A percentile compares a stretch with the other conserved stretches of the same genome.
phyloP scores from a whole-genome alignment of 371 early-diverging fungal genomes.

The Thermomucor indicae-seudaticae region DNA sequence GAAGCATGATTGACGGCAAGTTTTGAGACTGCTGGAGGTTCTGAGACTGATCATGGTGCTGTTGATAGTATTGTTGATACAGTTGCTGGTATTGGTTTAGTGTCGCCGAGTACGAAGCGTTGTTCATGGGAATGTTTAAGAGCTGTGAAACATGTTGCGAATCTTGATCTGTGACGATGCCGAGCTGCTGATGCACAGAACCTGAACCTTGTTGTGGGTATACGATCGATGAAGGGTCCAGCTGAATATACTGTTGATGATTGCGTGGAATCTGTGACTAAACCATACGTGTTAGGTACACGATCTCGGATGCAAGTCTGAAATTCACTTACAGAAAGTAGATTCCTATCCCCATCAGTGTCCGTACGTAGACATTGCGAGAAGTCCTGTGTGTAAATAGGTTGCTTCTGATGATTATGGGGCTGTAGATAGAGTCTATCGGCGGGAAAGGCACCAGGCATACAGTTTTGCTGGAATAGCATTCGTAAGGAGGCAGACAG shows the following conservation, averaged over 20 bases:
- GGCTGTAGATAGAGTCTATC: conserved; percentile 17
- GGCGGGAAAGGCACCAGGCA: conserved; percentile 20
- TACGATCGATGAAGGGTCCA: conserved; percentile 35
- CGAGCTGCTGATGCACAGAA: neutral
- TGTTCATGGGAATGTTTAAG: neutral
- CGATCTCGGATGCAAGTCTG: neutral
- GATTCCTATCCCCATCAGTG: neutral
- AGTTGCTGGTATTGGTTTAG: conserved; percentile 15
- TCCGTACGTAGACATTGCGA: neutral
- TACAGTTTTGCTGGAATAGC: conserved; percentile 20
- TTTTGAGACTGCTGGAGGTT: conserved; percentile 18
- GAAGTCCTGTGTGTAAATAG: neutral
- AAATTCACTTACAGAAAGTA: neutral
- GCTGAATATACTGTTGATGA: conserved; percentile 16
- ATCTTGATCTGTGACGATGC: neutral
- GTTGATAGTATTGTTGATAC: conserved; percentile 17
- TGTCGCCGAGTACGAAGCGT: too few relatives aligned
- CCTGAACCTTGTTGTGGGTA: conserved; percentile 33
- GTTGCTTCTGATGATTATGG: conserved; percentile 7
- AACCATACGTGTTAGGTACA: neutral
- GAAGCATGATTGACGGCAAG: conserved; percentile 44
- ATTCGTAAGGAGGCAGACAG: conserved; percentile 11
- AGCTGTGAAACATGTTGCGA: neutral
- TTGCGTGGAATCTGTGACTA: conserved; percentile 1
- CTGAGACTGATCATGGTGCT: conserved; percentile 15